phyloP scores from a whole-genome alignment of 495 filamentous ascomycete species.

The Hyphodiscus hymeniophilus region DNA sequence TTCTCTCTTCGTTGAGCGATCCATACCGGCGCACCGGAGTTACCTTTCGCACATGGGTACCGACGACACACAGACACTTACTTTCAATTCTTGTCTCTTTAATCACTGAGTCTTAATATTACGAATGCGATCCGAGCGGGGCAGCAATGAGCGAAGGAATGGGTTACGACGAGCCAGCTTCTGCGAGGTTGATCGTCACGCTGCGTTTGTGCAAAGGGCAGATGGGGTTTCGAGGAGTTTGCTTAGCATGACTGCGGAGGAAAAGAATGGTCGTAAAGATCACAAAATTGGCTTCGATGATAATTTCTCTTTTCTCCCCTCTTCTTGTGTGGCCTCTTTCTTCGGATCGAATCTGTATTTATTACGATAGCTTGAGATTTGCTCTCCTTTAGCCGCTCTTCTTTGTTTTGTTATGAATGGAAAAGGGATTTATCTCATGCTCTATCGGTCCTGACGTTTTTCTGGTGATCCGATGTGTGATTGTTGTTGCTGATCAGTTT shows the following conservation, averaged over 20 bases:
- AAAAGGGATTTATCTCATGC: slow-evolving; percentile 20
- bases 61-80: slow-evolving; percentile 19
- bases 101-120: slow-evolving; percentile 24
- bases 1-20: slow-evolving; percentile 84
- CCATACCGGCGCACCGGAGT: slow-evolving; percentile 4
- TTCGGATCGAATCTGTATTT: slow-evolving; percentile 19
- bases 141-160: slow-evolving; percentile 7
- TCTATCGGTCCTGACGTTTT: not conserved
- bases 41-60: slow-evolving; percentile 11
- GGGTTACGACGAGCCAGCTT: slow-evolving; percentile 16
- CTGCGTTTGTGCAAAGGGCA: slow-evolving; percentile 4
- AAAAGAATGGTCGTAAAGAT: slow-evolving; percentile 14
- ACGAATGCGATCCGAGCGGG: slow-evolving; percentile 3
- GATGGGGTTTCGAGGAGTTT: slow-evolving; percentile 18
- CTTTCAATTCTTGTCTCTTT: slow-evolving; percentile 26
- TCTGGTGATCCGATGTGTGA: too few relatives aligned
- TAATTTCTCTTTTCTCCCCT: slow-evolving; percentile 9
- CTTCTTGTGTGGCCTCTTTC: slow-evolving; percentile 11
- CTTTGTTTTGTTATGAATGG: slow-evolving; percentile 21
- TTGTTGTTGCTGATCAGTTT: too few relatives aligned
- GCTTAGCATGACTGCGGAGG: slow-evolving; percentile 8
- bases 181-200: slow-evolving; percentile 17
- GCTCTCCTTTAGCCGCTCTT: slow-evolving; percentile 18
- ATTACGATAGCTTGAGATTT: slow-evolving; percentile 22
- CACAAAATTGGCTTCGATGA: slow-evolving; percentile 18